Evolutionary conservation across 441 rosid genomes (phyloP), one percentile per base, ranked within the genome.

Genomic region (Manihot esculenta): DNA sequence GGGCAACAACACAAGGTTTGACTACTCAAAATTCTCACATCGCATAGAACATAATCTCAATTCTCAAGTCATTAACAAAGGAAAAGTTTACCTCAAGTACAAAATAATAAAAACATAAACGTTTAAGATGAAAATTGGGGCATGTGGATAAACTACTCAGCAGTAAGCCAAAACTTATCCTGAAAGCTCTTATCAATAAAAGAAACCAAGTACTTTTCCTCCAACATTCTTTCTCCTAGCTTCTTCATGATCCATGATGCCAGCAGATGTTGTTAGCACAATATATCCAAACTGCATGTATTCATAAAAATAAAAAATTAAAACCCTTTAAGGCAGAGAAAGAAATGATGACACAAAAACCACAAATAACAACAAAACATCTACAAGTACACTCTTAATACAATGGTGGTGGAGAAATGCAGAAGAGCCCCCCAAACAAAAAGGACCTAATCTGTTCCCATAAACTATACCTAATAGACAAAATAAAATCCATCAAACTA

Each of bases 131-230:
- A 38, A 17, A 35, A 35, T n/a, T 66, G 3, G 21, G 51, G 44
- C 15, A 14, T 50, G 12, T 15, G 12, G 44, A 58, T 41, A 41
- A 68, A 66, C 70, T 33, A 41, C 67, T 76, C 13, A 26, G 69
- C 45, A 41, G 44, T 27, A 62, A 11, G 55, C 62, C 74, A 68
- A 78, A 70, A 72, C 17, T 23, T 24, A 23, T 54, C 47, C 64
- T 8, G 5, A 12, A 51, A 54, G 35, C 57, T 57, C 61, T 62
- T 18, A 38, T 67, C 73, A 80, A 68, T 87, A 83, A 42, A 87
- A 85, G 87, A 87, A 87, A 66, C 91, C 91, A 33, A 84, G 82
- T 26, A 86, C 88, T 80, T 84, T 84, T 65, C 90, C 87, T 33
- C 90, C 87, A 9, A 83, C 85, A 48, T 83, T 86, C 82, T 84